Conservation (phyloP, 2,329 filamentous ascomycete species). For the Achaetomium macrosporum region DNA sequence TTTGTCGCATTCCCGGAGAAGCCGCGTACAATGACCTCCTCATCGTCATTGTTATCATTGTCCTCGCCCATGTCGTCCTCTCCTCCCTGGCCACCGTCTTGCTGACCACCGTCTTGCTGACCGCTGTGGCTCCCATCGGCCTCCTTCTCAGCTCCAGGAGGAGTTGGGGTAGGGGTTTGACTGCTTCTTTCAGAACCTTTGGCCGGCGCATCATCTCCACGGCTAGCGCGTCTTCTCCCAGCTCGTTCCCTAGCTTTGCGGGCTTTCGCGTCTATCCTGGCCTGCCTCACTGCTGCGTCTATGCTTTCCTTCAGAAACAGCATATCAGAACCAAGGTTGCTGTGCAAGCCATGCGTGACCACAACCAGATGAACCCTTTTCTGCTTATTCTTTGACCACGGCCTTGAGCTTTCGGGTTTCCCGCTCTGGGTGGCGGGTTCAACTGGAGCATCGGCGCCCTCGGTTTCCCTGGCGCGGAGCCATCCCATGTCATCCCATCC, state of each 20-base stretch:
- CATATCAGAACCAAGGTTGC: conserved; percentile 95
- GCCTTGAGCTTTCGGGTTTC: conserved; percentile 20
- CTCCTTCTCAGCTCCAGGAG: conserved; percentile 21
- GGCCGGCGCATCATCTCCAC: conserved; percentile 10
- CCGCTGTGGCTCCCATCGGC: conserved; percentile 26
- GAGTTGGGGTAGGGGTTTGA: conserved; percentile 16
- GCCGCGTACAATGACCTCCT: conserved; percentile 82
- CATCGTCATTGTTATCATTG: conserved; percentile 58
- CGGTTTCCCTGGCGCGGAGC: conserved; percentile 19
- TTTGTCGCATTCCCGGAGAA: conserved; percentile 85
- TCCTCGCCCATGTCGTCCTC: conserved; percentile 25
- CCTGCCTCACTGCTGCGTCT: conserved; percentile 71
- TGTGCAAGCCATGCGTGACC: conserved; percentile 89
- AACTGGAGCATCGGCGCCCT: conserved; percentile 13
- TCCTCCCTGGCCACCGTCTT: conserved; percentile 20
- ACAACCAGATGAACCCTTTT: conserved; percentile 88
- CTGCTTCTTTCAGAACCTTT: conserved; percentile 12
- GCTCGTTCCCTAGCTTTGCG: conserved; percentile 49
- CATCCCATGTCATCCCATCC: conserved; percentile 43
- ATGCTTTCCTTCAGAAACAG: conserved; percentile 96
- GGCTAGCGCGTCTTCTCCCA: conserved; percentile 25
- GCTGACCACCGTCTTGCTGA: conserved; percentile 16
- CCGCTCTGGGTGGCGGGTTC: conserved; percentile 10
- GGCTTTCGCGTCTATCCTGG: conserved; percentile 61
- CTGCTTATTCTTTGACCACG: conserved; percentile 41